Base-by-base conservation (phyloP, 495 filamentous ascomycete species). In the Xylaria sp. region DNA sequence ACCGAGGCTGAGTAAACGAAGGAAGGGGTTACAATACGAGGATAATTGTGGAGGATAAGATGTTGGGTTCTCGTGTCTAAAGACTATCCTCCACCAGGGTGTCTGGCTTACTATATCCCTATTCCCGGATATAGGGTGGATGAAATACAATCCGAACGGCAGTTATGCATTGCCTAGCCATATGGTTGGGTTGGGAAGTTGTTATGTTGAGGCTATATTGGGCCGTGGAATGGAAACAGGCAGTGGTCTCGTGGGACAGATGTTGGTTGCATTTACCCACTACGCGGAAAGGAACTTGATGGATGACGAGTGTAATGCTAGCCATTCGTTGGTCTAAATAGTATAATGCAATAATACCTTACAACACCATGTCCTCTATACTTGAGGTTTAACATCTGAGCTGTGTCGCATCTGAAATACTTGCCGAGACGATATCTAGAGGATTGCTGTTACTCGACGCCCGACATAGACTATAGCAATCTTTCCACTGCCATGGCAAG, bases 291-390 rank as follows among this genome's bases (percentile, higher is more conserved):
- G n/a, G 46, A 67, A 67, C 46, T 44, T 57, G 14, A 69, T 29
- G 53, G 53, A 61, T 69, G 55, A 69, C 67, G 67, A 61, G 67
- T 59, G 40, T 43, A 40, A 69, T 61, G 53, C 53, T 35, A 61
- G 41, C 41, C 40, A 7, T 29, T 17, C 66, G 12, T 68, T 44
- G 15, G 12, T 48, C 55, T 55, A 58, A 58, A 48, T 69, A 69
- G 66, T 68, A 58, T 67, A 68, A 69, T 61, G 55, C 67, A 69
- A 69, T 69, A 68, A 68, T 69, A 69, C 53, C 11, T 69, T 17
- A 68, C 50, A 58, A 17, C 6, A 48, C 24, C 15, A 66, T 37
- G 8, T 37, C 26, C 19, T 37, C 31, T 17, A 37, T 37, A 5
- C 4, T 21, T 37, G 17, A 35, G 17, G n/a, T 59, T 37, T 21